Conservation (phyloP, 1,284 basidiomycete genomes). For the Leccinum huronense region DNA sequence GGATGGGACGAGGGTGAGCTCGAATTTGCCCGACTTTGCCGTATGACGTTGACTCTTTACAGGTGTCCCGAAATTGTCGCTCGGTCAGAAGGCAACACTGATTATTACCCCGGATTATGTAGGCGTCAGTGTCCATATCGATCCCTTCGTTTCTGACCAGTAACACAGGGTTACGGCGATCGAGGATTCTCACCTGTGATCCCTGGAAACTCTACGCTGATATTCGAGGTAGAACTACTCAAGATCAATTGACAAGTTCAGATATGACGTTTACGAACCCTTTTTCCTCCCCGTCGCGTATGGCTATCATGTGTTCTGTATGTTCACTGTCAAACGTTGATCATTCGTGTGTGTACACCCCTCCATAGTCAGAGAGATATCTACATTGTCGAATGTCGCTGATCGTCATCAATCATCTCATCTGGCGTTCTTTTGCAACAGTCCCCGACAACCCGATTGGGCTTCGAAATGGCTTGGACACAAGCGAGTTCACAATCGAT, state of each 20-base stretch:
- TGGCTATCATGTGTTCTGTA: conserved; percentile 26
- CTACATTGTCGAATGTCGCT: neutral
- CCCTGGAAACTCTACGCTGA: conserved; percentile 73
- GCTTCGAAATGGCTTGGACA: neutral
- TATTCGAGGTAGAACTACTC: conserved; percentile 80
- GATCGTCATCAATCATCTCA: neutral
- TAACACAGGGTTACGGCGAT: conserved; percentile 60
- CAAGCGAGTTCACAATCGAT: neutral
- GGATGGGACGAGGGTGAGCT: conserved; percentile 88
- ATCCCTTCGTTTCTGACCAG: conserved; percentile 6
- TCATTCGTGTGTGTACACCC: conserved; percentile 14
- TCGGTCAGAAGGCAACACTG: conserved; percentile 75
- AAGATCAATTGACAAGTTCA: conserved; percentile 53
- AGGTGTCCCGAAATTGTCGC: conserved; percentile 75
- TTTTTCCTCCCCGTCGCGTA: conserved; percentile 16
- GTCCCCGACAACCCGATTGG: neutral
- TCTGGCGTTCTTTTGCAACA: neutral
- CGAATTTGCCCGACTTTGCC: conserved; percentile 2
- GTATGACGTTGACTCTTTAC: conserved; percentile 15
- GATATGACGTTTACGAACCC: conserved; percentile 21
- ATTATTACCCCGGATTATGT: conserved; percentile 70
- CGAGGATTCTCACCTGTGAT: conserved; percentile 81
- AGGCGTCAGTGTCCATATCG: conserved; percentile 31
- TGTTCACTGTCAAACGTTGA: conserved; percentile 23
- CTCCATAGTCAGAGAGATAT: conserved; percentile 4